Base-by-base conservation (phyloP, 2,329 filamentous ascomycete species). In the Coniochaeta hoffmannii region DNA sequence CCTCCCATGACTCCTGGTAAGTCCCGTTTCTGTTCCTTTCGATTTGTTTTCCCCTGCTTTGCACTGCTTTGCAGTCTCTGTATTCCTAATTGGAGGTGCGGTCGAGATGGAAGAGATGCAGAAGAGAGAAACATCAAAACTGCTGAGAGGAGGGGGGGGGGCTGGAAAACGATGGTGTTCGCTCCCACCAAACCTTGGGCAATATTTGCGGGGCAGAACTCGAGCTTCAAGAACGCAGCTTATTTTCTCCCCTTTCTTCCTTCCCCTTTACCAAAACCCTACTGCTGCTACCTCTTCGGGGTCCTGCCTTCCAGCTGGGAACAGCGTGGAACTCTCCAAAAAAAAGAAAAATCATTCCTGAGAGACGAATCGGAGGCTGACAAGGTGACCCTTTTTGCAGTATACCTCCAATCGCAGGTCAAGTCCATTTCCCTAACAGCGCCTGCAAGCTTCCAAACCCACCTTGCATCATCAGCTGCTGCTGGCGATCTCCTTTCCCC, bases 1-100 rank as follows among this genome's bases (percentile, higher is more conserved):
- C 91, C 92, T 53, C 90, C 90, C 24, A 84, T 96, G 82, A 95
- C 90, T 65, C 91, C 92, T 82, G 85, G 90, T 96, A 86, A 77
- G 90, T 57, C 53, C 22, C 49, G 54, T 31, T 52, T 49, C 57
- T n/a, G 14, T 10, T 38, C n/a, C 6, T 38, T 38, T 57, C 32
- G 55, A 54, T 53, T 5, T 54, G 14, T 15, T 46, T 53, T 51
- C 3, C 17, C 4, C 14, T 26, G 6, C 6, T 19, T 15, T 22
- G 36, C 7, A 19, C n/a, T 35, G 34, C 6, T 41, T 36, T 36
- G 15, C 10, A 36, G n/a, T n/a, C n/a, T n/a, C n/a, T n/a, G 9
- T 3, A 22, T 22, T 22, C 6, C 8, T 4, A 41, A 19, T 14
- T 41, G 36, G 17, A 41, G 17, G 7, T 41, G 36, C 4, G 22